Percentiles rank a stretch among this genome's conserved stretches.
These are phyloP conservation scores for Inga leiocalycina DNA, from an alignment of 306 rosid genomes.

Conservation along the genomic window DNA sequence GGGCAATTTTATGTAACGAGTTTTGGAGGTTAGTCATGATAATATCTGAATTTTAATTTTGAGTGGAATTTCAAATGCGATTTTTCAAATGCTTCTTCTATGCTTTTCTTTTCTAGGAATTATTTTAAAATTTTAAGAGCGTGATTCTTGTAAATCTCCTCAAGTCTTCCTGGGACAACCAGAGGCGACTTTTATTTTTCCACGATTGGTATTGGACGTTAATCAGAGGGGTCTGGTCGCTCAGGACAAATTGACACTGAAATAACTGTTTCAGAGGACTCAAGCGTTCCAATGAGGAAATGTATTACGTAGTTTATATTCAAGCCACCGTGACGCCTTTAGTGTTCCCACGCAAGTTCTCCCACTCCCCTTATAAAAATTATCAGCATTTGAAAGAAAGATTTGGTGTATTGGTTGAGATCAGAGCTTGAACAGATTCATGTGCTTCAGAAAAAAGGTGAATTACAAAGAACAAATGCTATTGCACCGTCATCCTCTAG, in stretches of 20 bases:
- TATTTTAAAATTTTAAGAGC: too few relatives aligned
- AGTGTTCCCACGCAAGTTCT: conserved; percentile 49
- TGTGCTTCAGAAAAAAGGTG: conserved; percentile 61
- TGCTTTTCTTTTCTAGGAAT: too few relatives aligned
- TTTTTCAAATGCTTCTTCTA: too few relatives aligned
- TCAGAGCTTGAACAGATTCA: conserved; percentile 73
- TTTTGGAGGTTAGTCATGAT: too few relatives aligned
- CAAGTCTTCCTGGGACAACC: not conserved
- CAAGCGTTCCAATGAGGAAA: conserved; percentile 61
- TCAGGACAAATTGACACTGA: conserved; percentile 76
- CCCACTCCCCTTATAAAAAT: conserved; percentile 54
- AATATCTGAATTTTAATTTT: too few relatives aligned
- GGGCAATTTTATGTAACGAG: too few relatives aligned
- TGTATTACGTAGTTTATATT: conserved; percentile 57
- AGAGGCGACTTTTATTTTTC: conserved; percentile 1
- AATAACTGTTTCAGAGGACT: conserved; percentile 76
- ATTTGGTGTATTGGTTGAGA: conserved; percentile 52
- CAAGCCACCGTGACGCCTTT: conserved; percentile 41
- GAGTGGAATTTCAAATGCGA: too few relatives aligned
- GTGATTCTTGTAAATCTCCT: not conserved
- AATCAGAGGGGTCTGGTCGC: conserved; percentile 83
- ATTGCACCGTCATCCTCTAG: conserved; percentile 74
- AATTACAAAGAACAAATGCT: conserved; percentile 52
- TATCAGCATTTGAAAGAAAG: conserved; percentile 58
- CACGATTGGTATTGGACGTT: conserved; percentile 4